These are phyloP conservation scores for Erythrophleum ivorense DNA, from an alignment of 331 rosid species.

Conservation along the genomic window DNA sequence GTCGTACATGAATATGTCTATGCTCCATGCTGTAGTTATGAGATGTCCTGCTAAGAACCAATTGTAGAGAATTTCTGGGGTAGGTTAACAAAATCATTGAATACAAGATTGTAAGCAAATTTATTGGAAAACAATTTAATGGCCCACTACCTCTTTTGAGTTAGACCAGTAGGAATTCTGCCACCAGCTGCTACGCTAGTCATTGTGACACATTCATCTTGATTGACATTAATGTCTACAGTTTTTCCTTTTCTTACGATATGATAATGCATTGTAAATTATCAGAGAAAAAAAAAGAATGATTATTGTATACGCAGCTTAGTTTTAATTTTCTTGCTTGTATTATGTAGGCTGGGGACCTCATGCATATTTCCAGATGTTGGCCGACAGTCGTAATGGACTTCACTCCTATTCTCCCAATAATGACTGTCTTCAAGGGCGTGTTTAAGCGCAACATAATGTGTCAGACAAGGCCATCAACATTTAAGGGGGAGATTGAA, in stretches of 20 bases:
- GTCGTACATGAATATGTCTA: not conserved
- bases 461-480: too few relatives aligned
- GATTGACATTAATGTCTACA: not conserved
- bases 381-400: conserved; percentile 65
- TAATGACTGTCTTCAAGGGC: conserved; percentile 39
- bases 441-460: conserved; percentile 32
- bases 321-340: conserved; percentile 16
- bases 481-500: too few relatives aligned
- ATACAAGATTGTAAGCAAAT: not conserved
- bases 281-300: not conserved
- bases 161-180: not conserved
- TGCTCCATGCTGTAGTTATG: not conserved
- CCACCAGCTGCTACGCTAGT: not conserved
- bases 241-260: not conserved
- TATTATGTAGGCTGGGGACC: conserved; percentile 90
- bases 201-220: not conserved
- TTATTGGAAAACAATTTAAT: too few relatives aligned
- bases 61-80: not conserved
- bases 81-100: not conserved
- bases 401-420: conserved; percentile 46
- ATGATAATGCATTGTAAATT: not conserved
- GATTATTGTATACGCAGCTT: not conserved
- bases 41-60: not conserved
- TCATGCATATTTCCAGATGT: conserved; percentile 89
- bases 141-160: too few relatives aligned